phyloP scores from a whole-genome alignment of 768 basidiomycete species.

The Filobasidium floriforme region DNA sequence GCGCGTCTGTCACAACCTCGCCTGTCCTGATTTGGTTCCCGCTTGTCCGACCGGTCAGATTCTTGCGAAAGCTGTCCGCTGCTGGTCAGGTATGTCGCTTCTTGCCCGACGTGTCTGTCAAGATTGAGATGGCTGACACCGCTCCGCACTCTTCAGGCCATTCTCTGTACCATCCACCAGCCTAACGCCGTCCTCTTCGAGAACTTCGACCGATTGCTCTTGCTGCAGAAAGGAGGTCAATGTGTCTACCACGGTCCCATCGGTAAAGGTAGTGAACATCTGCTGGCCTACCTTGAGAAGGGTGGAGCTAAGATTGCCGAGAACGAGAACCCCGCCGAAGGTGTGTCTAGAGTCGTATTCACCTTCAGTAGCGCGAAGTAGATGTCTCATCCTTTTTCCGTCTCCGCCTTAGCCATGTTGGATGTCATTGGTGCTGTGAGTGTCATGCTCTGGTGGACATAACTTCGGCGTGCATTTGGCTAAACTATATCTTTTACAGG shows the following conservation, averaged over 20 bases:
- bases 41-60: too few species aligned
- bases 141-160: conserved; percentile 35
- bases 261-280: conserved; percentile 55
- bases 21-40: conserved; percentile 68
- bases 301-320: conserved; percentile 61
- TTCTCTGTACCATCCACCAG: conserved; percentile 86
- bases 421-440: conserved; percentile 52
- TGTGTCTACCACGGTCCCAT: conserved; percentile 55
- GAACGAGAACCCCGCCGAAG: conserved; percentile 66
- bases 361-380: too few species aligned
- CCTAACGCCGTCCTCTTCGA: conserved; percentile 80
- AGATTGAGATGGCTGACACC: too few species aligned
- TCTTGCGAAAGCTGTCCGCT: conserved; percentile 26
- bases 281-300: conserved; percentile 69
- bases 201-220: conserved; percentile 68
- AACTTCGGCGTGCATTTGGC: too few species aligned
- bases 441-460: too few species aligned
- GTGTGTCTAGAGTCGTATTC: too few species aligned
- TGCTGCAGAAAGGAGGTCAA: conserved; percentile 69
- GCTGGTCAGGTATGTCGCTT: conserved; percentile 19
- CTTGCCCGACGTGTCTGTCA: conserved; percentile 41
- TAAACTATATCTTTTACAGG: conserved; percentile 8
- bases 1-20: conserved; percentile 62
- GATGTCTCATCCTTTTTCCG: too few species aligned
- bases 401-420: conserved; percentile 44